These are phyloP conservation scores for Solanum aculeatissimum DNA, from an alignment of 305 asterid genomes.

Conservation along the genomic window DNA sequence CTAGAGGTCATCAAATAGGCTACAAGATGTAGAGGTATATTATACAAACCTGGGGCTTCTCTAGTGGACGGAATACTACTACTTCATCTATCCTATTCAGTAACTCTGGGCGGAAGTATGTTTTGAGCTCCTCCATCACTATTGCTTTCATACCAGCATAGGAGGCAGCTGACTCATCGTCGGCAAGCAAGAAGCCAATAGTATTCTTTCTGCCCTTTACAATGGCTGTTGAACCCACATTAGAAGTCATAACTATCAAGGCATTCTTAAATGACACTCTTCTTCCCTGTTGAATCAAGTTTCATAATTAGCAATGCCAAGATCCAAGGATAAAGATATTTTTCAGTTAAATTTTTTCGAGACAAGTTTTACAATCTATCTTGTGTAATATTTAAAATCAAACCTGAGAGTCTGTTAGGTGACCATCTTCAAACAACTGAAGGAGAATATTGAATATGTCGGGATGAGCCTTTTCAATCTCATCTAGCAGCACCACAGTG, in stretches of 20 bases:
- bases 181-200: slow-evolving; percentile 55
- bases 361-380: not conserved
- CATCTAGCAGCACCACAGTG: slow-evolving; percentile 82
- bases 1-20: not conserved
- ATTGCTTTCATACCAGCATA: slow-evolving; percentile 82
- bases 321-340: not conserved
- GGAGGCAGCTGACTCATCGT: slow-evolving; percentile 45
- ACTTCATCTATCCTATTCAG: slow-evolving; percentile 95
- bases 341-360: not conserved
- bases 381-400: not conserved
- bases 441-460: slow-evolving; percentile 90
- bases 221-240: slow-evolving; percentile 85
- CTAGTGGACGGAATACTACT: slow-evolving; percentile 88
- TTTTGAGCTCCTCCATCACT: slow-evolving; percentile 81
- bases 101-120: slow-evolving; percentile 88
- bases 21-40: not conserved
- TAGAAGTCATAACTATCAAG: slow-evolving; percentile 86
- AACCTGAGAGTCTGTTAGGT: slow-evolving; percentile 97
- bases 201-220: slow-evolving; percentile 61
- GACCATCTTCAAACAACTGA: slow-evolving; percentile 95
- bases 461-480: slow-evolving; percentile 96
- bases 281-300: slow-evolving; percentile 53
- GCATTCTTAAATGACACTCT: slow-evolving; percentile 95
- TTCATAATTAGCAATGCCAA: not conserved
- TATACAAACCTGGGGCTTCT: slow-evolving; percentile 72